phyloP scores from a whole-genome alignment of 129 eudicot species.

The Ambrosia trifida region DNA sequence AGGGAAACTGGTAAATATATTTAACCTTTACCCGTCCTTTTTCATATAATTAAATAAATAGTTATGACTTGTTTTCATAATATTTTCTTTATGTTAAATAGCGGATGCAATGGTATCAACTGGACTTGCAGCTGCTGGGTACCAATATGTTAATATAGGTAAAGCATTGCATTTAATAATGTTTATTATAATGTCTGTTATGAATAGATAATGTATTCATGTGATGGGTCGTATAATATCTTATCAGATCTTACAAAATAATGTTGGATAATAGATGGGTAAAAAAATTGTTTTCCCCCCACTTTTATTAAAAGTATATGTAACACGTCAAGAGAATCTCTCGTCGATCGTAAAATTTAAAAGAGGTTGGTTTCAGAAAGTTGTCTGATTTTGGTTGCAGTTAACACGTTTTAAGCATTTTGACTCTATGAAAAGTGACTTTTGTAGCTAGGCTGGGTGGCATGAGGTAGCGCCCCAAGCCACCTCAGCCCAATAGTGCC shows the following conservation, averaged over 20 bases:
- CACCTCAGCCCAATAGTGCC: too few species aligned
- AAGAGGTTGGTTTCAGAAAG: background rate
- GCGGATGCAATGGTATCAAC: constrained; percentile 87
- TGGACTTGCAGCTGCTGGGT: constrained; percentile 79
- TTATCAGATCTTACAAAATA: constrained; percentile 26
- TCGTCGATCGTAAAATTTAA: too few species aligned
- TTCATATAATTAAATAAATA: background rate
- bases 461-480: too few species aligned
- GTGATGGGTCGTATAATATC: constrained; percentile 33
- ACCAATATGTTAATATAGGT: constrained; percentile 75
- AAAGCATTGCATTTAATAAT: background rate
- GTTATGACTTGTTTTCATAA: background rate
- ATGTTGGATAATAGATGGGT: background rate
- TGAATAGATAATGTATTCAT: constrained; percentile 25
- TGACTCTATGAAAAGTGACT: background rate
- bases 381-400: background rate
- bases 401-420: background rate
- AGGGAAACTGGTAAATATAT: constrained; percentile 64
- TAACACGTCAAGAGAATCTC: background rate
- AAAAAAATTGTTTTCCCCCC: background rate
- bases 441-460: background rate
- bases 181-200: background rate
- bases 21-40: background rate
- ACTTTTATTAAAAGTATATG: background rate
- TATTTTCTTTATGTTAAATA: constrained; percentile 5